Base-by-base conservation (phyloP, 2,329 filamentous ascomycete genomes). In the Ophidiomyces ophidiicola region DNA sequence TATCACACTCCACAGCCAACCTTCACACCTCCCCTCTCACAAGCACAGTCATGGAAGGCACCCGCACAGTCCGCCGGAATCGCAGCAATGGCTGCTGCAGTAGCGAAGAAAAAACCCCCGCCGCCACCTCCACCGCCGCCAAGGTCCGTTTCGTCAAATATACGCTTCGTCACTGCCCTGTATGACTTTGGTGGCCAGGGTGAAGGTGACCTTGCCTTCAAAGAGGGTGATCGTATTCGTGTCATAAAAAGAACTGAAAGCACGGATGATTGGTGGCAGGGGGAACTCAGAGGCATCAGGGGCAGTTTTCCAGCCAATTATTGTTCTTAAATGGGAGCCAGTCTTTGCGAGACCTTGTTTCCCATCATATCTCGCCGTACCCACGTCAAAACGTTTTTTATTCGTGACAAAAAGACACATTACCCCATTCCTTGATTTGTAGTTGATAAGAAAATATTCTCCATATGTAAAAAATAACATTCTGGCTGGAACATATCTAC, bases 281-380 rank as follows among this genome's bases (percentile, higher is more conserved):
- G 84, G 8, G 82, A 90, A 58, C 47, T 87, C 10, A 66, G 67
- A 28, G 83, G 83, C 0, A 57, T 66, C 18, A 71, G 69, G 53
- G 84, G 84, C 3, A 77, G 68, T 48, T 92, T 92, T 55, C 84
- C 84, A 1, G 84, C 84, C 5, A 92, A 92, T 59, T 92, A 92
- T 60, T 83, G 80, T 53, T 70, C 71, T 50, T 57, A 36, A 50
- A 14, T n/a, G n/a, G n/a, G n/a, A n/a, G n/a, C n/a, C n/a, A n/a
- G n/a, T n/a, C n/a, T n/a, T n/a, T n/a, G 11, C n/a, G n/a, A n/a
- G n/a, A n/a, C n/a, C n/a, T n/a, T n/a, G n/a, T n/a, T n/a, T n/a
- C n/a, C n/a, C n/a, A n/a, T n/a, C n/a, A n/a, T n/a, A n/a, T n/a
- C n/a, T n/a, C n/a, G n/a, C n/a, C n/a, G n/a, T n/a, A n/a, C n/a